Evolutionary conservation across 2,329 filamentous ascomycete species (phyloP), one percentile per base, ranked within the genome.

Genomic region (Pyrenochaeta sp.): DNA sequence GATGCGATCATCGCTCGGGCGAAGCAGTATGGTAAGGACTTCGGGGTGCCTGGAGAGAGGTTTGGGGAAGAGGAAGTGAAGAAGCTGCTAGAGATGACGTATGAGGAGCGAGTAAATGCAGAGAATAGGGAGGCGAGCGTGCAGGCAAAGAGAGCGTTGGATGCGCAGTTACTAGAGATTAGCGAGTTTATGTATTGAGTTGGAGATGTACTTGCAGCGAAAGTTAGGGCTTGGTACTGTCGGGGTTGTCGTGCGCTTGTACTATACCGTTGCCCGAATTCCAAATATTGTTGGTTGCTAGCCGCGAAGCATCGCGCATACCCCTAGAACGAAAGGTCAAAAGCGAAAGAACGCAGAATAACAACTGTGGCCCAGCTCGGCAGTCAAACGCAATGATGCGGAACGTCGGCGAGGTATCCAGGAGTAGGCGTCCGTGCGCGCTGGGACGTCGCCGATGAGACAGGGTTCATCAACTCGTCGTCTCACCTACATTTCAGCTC

Each of bases 141-240:
- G 24, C 85, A 86, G 58, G 90, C 90, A 2, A 88, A 86, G 81
- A 83, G 90, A 72, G 84, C 85, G 71, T 84, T 92, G 84, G 88
- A 86, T 54, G 90, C 91, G 68, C 88, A 90, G 80, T 75, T 91
- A 69, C 77, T 91, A 59, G 86, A 85, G 67, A 79, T 93, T 67
- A 90, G 88, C 69, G 90, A 93, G 81, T 83, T 88, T 67, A 87
- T 91, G 86, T 91, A 76, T 49, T 75, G 65, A 55, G 28, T 30
- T 30, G 28, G 5, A 30, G 28, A 30, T 30, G 9, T 19, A 19
- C 19, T 19, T 19, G 19, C 19, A 19, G 19, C 19, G 19, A 19
- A 19, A 19, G 19, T 19, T 1, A 19, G 19, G 19, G 19, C 19
- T 19, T 19, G 19, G 19, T 19, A 1, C 1, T 19, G 9, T 10